Evolutionary conservation across 306 rosid species (phyloP).

Genomic region (Prunus fruticosa): DNA sequence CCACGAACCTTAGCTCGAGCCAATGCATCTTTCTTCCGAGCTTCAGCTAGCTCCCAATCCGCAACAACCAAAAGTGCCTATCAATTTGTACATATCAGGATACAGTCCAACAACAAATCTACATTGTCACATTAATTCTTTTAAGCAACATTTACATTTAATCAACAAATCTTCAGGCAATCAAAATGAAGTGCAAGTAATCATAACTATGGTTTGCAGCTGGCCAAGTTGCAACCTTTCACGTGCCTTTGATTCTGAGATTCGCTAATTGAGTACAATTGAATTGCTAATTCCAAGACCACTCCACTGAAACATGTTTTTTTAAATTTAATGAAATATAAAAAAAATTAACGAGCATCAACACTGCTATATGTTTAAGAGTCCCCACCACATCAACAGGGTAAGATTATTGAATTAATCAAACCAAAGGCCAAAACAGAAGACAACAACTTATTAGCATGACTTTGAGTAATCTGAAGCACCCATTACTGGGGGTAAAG

Average conservation of each 20-base stretch:
- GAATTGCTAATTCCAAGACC: not conserved
- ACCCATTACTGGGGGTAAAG: not conserved
- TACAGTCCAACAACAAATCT: constrained; percentile 9
- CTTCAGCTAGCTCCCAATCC: constrained; percentile 96
- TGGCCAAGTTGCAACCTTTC: not conserved
- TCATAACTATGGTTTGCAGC: not conserved
- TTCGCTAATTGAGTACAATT: not conserved
- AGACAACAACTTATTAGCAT: not conserved
- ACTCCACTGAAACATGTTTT: not conserved
- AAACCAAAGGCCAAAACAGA: constrained; percentile 1
- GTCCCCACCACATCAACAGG: not conserved
- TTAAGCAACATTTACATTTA: not conserved
- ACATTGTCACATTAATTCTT: constrained; percentile 12
- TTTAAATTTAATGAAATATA: not conserved
- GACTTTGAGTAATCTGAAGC: not conserved
- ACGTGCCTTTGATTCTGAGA: not conserved
- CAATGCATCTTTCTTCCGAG: constrained; percentile 80
- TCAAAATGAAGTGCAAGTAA: constrained; percentile 1
- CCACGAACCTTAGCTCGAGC: constrained; percentile 99
- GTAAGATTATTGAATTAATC: not conserved
- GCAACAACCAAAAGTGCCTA: constrained; percentile 93
- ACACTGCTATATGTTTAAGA: not conserved
- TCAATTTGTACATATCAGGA: constrained; percentile 23
- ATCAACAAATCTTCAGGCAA: constrained; percentile 14
- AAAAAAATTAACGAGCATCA: not conserved